Conservation (phyloP, 2,329 filamentous ascomycete genomes). For the Epichloe brachyelytri region DNA sequence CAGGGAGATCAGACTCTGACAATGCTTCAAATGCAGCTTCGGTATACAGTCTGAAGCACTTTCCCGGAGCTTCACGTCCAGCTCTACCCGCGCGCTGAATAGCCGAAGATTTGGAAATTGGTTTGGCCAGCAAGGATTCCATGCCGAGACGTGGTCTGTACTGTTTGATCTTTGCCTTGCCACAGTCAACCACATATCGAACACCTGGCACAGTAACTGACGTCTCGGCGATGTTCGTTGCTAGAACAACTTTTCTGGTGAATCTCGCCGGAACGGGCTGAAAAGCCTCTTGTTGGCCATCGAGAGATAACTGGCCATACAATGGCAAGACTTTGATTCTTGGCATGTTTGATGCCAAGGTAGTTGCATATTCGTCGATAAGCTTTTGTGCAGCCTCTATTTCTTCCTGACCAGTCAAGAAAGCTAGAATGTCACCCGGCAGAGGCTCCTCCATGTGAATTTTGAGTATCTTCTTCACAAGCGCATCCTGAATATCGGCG, state of each 20-base stretch:
- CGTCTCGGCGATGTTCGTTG: conserved; percentile 97
- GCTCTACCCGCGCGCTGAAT: conserved; percentile 86
- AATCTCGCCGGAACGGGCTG: conserved; percentile 54
- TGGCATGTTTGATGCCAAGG: conserved; percentile 62
- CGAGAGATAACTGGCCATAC: conserved; percentile 80
- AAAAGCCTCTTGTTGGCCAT: conserved; percentile 79
- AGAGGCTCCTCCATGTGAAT: conserved; percentile 79
- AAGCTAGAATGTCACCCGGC: conserved; percentile 89
- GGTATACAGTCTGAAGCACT: conserved; percentile 83
- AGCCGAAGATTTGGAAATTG: conserved; percentile 86
- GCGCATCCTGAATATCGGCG: conserved; percentile 67
- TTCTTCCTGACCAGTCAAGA: conserved; percentile 84
- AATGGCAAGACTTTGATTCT: conserved; percentile 63
- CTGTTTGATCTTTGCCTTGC: conserved; percentile 89
- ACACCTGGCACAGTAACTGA: conserved; percentile 93
- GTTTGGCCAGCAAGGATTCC: conserved; percentile 79
- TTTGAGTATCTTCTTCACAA: conserved; percentile 71
- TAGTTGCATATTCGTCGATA: conserved; percentile 65
- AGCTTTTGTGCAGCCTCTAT: conserved; percentile 73
- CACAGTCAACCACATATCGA: conserved; percentile 80
- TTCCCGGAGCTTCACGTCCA: conserved; percentile 80
- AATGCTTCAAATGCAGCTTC: conserved; percentile 59
- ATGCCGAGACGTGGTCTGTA: conserved; percentile 75
- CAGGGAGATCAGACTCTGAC: conserved; percentile 64
- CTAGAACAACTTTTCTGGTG: conserved; percentile 79